These are phyloP conservation scores for Hylodesmum podocarpum DNA, from an alignment of 306 rosid species.

Conservation along the genomic window DNA sequence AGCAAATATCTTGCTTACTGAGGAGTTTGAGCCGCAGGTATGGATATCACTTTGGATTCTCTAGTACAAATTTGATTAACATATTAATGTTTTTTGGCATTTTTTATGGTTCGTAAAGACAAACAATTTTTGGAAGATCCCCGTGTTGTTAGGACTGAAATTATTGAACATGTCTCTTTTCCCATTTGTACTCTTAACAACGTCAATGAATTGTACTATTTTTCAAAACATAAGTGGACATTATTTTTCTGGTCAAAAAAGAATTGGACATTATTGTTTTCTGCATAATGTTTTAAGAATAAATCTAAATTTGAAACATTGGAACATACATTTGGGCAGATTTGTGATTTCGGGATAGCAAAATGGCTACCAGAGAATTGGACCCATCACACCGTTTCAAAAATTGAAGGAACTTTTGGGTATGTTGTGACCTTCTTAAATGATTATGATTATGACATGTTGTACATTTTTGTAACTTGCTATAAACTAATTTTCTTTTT, in stretches of 20 bases:
- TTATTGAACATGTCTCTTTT: neutral
- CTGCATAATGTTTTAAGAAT: neutral
- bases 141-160: neutral
- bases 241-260: neutral
- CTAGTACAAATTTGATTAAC: neutral
- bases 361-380: slow-evolving; percentile 92
- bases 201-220: neutral
- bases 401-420: slow-evolving; percentile 92
- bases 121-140: neutral
- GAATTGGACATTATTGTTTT: too few relatives aligned
- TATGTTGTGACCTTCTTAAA: slow-evolving; percentile 34
- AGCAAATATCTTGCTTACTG: slow-evolving; percentile 78
- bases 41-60: slow-evolving; percentile 17
- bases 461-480: neutral
- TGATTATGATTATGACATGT: slow-evolving; percentile 6
- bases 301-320: neutral
- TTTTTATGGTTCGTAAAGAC: neutral
- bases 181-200: neutral
- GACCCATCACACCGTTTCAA: slow-evolving; percentile 77
- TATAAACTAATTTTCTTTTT: neutral
- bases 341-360: slow-evolving; percentile 92
- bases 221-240: neutral
- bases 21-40: slow-evolving; percentile 76
- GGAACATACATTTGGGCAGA: slow-evolving; percentile 38
- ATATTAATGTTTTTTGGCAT: neutral